Conservation (phyloP, 805 yeast genomes). For the Maudiozyma barnettii region DNA sequence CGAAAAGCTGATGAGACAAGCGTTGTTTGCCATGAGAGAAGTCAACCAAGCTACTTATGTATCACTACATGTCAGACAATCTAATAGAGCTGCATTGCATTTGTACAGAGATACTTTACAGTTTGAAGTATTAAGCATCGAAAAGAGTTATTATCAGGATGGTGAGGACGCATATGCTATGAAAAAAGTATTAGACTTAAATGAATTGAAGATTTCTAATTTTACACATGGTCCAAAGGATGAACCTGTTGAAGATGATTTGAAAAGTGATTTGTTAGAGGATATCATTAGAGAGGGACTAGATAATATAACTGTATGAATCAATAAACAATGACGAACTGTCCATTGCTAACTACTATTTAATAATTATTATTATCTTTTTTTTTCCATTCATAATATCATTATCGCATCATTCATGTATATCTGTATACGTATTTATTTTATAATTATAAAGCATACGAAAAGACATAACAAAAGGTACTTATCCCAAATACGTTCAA, state of each 20-base stretch:
- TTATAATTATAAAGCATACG: too few species aligned
- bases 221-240: constrained; percentile 33
- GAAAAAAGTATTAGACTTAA: constrained; percentile 58
- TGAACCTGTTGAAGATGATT: constrained; percentile 40
- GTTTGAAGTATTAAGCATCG: constrained; percentile 76
- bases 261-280: constrained; percentile 39
- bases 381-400: not conserved
- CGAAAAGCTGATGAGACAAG: constrained; percentile 79
- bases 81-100: constrained; percentile 90
- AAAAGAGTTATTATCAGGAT: constrained; percentile 86
- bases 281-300: constrained; percentile 21
- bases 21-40: constrained; percentile 71
- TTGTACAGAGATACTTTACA: constrained; percentile 76
- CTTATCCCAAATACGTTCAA: not conserved
- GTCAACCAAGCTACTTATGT: constrained; percentile 75
- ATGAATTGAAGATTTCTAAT: constrained; percentile 51
- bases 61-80: constrained; percentile 84
- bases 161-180: constrained; percentile 97
- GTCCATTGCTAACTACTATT: not conserved
- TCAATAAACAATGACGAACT: too few species aligned
- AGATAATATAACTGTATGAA: constrained; percentile 13
- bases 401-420: not conserved
- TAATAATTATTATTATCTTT: not conserved
- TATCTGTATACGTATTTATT: too few species aligned
- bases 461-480: too few species aligned